Percentiles rank a stretch among this genome's conserved stretches.
phyloP scores from a whole-genome alignment of 2,329 filamentous ascomycete genomes.

The Verticillium nonalfalfae region DNA sequence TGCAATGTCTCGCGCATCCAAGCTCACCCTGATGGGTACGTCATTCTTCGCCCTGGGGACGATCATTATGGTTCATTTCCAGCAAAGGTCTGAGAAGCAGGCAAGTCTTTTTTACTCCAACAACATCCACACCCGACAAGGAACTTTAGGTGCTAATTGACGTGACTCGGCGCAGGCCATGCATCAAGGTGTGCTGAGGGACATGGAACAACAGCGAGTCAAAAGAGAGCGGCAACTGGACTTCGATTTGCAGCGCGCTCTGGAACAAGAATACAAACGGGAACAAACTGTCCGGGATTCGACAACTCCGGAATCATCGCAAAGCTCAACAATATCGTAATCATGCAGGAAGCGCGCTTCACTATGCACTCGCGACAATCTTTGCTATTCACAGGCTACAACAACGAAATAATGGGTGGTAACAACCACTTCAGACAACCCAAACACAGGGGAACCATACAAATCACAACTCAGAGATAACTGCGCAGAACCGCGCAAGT shows the following conservation, averaged over 20 bases:
- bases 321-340: background rate
- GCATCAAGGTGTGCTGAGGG: constrained; percentile 89
- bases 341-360: background rate
- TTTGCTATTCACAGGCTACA: no score
- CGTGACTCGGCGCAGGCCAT: constrained; percentile 61
- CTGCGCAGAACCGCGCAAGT: no score
- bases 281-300: constrained; percentile 67
- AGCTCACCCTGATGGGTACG: constrained; percentile 75
- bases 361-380: no score
- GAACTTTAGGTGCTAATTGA: background rate
- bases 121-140: background rate
- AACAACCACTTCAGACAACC: no score
- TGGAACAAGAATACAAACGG: constrained; percentile 88
- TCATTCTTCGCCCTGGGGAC: constrained; percentile 70
- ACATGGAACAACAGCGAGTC: constrained; percentile 87
- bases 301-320: constrained; percentile 6
- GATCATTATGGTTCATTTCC: constrained; percentile 81
- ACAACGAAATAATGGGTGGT: no score
- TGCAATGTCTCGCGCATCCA: constrained; percentile 82
- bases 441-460: no score
- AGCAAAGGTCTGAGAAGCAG: constrained; percentile 65
- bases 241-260: constrained; percentile 80
- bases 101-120: background rate
- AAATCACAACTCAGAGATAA: no score
- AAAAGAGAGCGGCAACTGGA: constrained; percentile 89